Evolutionary conservation across 345 rosid species (phyloP), one percentile per base, ranked within the genome.

Genomic region (Salix brachista): DNA sequence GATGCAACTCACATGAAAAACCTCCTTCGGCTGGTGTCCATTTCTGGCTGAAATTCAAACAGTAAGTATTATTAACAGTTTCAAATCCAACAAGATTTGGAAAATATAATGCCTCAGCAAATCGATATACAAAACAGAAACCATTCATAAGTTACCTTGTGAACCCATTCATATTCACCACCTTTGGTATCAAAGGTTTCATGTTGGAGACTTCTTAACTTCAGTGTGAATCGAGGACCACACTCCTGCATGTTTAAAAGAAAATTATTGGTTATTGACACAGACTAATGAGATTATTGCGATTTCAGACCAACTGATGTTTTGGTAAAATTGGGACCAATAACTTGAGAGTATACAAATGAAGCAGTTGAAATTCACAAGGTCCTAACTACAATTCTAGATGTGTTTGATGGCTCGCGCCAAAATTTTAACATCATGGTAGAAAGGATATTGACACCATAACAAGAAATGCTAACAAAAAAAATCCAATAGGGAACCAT

Each of bases 81-180:
- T 44, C 42, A 80, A 70, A 28, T 54, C 64, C 25, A 4, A 23
- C 28, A 23, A 10, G 10, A 58, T 58, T 58, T 34, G 61, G 62
- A 70, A 6, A 67, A 56, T 42, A 28, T 2, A 62, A 64, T 8
- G 21, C 23, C 41, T 65, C 10, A 25, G 56, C 28, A 68, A 10
- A 14, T 12, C 69, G 52, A 61, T 17, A 28, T 16, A n/a, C 3
- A 8, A 37, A 72, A 16, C 16, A 25, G 37, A 25, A 61, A 8
- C 23, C 42, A 60, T 37, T 65, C 32, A 26, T 18, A 44, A 78
- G 66, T 23, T 86, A 92, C 97, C 95, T 92, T 94, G 80, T 96
- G 99, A 85, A 92, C 99, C 99, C 98, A 92, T 85, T 93, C 99
- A 42, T 83, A 92, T 81, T 96, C 99, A 9, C 96, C 97, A 0